These are phyloP conservation scores for Tanozyma kutaoensis DNA, from an alignment of 805 yeast species.

Conservation along the genomic window DNA sequence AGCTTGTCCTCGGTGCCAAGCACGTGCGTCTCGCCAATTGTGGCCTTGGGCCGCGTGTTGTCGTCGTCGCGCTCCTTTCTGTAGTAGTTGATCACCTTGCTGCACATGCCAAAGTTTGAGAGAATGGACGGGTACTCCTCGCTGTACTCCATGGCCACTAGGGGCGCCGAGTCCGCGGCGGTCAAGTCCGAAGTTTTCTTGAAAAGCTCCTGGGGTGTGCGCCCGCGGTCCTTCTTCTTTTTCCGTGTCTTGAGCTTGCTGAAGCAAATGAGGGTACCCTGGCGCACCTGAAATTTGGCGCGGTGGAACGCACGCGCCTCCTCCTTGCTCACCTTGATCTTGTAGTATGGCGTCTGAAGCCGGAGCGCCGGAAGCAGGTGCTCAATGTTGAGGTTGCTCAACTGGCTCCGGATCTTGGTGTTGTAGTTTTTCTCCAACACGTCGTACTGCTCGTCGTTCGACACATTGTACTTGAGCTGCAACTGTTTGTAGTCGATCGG, in stretches of 20 bases:
- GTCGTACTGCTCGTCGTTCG: conserved; percentile 83
- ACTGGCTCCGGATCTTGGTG: conserved; percentile 82
- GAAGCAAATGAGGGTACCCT: conserved; percentile 67
- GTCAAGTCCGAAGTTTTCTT: conserved; percentile 64
- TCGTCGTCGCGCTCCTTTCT: conserved; percentile 76
- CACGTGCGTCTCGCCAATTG: conserved; percentile 90
- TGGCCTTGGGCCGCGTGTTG: conserved; percentile 70
- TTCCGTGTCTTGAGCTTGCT: conserved; percentile 66
- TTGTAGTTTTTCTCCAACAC: conserved; percentile 75
- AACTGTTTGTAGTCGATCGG: conserved; percentile 45
- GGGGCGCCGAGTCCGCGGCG: conserved; percentile 67
- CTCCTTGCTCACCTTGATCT: conserved; percentile 54
- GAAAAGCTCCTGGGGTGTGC: conserved; percentile 63
- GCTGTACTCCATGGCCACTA: conserved; percentile 74
- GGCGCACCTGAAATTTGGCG: conserved; percentile 59
- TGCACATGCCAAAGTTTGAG: conserved; percentile 91
- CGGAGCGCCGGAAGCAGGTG: conserved; percentile 82
- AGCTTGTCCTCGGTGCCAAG: conserved; percentile 93
- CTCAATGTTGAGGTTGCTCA: conserved; percentile 82
- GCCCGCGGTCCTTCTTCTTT: conserved; percentile 81
- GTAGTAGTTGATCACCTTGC: conserved; percentile 84
- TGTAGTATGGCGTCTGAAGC: conserved; percentile 83
- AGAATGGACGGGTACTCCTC: conserved; percentile 79
- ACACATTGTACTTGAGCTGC: conserved; percentile 58
- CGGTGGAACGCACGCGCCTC: conserved; percentile 74